phyloP scores from a whole-genome alignment of 768 basidiomycete species.

The Lactifluus echinatus region DNA sequence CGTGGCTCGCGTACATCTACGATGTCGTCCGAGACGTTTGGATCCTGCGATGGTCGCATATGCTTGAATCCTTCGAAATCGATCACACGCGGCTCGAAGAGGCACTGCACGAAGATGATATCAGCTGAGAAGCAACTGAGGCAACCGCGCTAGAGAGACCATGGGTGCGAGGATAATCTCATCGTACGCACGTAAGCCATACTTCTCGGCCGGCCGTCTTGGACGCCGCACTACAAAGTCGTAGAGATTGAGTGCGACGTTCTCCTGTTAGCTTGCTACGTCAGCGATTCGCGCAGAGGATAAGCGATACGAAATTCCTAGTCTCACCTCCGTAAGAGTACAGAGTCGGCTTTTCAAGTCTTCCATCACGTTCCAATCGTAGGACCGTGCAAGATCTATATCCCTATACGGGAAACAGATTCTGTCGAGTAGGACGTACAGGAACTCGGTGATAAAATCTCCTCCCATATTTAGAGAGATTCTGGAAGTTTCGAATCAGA shows the following conservation, averaged over 20 bases:
- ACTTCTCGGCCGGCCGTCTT: slow-evolving; percentile 72
- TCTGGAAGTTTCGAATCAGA: slow-evolving; percentile 30
- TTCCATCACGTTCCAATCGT: slow-evolving; percentile 90
- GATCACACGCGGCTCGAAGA: slow-evolving; percentile 90
- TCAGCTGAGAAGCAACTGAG: neutral
- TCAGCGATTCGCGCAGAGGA: neutral
- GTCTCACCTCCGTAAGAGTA: slow-evolving; percentile 73
- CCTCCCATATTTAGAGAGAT: slow-evolving; percentile 84
- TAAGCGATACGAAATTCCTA: slow-evolving; percentile 20
- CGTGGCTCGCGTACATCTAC: slow-evolving; percentile 29
- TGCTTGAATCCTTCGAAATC: slow-evolving; percentile 75
- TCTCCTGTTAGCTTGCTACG: slow-evolving; percentile 43
- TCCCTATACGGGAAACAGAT: slow-evolving; percentile 87
- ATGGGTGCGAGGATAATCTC: slow-evolving; percentile 93
- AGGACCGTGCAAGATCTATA: slow-evolving; percentile 61
- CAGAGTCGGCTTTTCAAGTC: slow-evolving; percentile 80
- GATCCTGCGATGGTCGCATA: slow-evolving; percentile 38
- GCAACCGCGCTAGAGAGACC: slow-evolving; percentile 40
- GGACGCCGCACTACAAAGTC: slow-evolving; percentile 83
- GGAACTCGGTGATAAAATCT: slow-evolving; percentile 89
- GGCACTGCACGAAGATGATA: slow-evolving; percentile 42
- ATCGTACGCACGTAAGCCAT: slow-evolving; percentile 85
- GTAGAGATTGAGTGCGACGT: slow-evolving; percentile 84
- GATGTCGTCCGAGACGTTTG: slow-evolving; percentile 70
- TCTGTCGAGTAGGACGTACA: slow-evolving; percentile 67